phyloP scores from a whole-genome alignment of 2,329 filamentous ascomycete genomes.

The Colletotrichum tamarilloi region DNA sequence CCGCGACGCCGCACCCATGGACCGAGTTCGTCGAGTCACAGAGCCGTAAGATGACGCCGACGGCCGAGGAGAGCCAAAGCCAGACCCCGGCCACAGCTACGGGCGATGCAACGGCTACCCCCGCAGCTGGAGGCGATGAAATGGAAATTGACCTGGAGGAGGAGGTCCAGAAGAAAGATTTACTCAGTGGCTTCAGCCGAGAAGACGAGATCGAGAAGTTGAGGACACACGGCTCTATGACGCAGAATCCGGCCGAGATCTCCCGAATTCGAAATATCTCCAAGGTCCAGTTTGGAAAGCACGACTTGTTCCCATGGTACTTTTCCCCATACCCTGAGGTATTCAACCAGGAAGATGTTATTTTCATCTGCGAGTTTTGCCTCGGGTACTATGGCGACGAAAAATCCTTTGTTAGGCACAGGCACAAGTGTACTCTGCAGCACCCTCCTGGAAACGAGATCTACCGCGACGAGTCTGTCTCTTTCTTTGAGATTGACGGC shows the following conservation, averaged over 20 bases:
- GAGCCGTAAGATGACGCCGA: conserved; percentile 54
- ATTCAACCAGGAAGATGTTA: conserved; percentile 88
- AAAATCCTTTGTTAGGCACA: conserved; percentile 86
- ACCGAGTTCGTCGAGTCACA: conserved; percentile 63
- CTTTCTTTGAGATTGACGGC: conserved; percentile 97
- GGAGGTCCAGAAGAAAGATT: conserved; percentile 54
- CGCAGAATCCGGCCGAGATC: conserved; percentile 96
- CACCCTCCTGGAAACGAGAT: conserved; percentile 98
- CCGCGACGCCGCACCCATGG: conserved; percentile 65
- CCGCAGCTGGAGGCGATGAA: conserved; percentile 57
- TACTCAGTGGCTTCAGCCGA: conserved; percentile 71
- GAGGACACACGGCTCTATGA: conserved; percentile 95
- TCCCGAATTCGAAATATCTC: conserved; percentile 95
- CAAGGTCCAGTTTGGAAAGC: conserved; percentile 92
- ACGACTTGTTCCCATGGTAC: conserved; percentile 97
- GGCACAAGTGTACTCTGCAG: conserved; percentile 87
- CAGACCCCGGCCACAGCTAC: conserved; percentile 57
- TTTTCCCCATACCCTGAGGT: conserved; percentile 96
- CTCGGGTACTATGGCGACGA: conserved; percentile 88
- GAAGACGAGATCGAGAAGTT: conserved; percentile 98
- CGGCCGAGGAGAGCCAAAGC: conserved; percentile 56
- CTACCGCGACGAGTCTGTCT: conserved; percentile 92
- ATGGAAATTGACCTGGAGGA: conserved; percentile 66
- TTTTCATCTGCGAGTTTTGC: conserved; percentile 98
- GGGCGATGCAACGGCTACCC: conserved; percentile 56